Percentiles rank a stretch among this genome's conserved stretches.
phyloP scores from a whole-genome alignment of 495 filamentous ascomycete species.

The Cercophora samala region DNA sequence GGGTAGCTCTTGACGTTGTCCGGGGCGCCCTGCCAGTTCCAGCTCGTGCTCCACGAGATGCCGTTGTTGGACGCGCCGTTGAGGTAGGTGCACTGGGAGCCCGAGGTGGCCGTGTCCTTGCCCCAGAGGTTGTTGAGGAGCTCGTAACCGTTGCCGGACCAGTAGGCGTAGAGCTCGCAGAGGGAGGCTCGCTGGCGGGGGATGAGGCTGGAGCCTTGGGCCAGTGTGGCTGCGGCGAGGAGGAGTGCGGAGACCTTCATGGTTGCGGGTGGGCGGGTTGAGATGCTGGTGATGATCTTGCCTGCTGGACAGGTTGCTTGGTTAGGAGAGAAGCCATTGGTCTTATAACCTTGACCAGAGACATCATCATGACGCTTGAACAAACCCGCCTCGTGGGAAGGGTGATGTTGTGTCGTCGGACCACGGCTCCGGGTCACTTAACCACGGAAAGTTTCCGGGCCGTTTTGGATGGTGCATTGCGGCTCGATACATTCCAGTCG shows the following conservation, averaged over 20 bases:
- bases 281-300: background rate
- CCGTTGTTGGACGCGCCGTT: conserved; percentile 32
- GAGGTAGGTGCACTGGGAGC: conserved; percentile 44
- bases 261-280: background rate
- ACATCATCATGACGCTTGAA: background rate
- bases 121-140: conserved; percentile 51
- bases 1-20: conserved; percentile 48
- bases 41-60: conserved; percentile 40
- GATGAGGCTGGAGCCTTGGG: background rate
- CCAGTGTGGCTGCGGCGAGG: background rate
- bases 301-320: background rate
- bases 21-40: conserved; percentile 43
- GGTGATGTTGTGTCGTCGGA: background rate
- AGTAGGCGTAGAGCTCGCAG: conserved; percentile 41
- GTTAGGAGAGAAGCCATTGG: background rate
- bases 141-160: conserved; percentile 36
- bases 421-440: background rate
- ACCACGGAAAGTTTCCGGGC: background rate
- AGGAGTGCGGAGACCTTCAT: conserved; percentile 16
- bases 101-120: conserved; percentile 32
- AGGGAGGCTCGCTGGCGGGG: conserved; percentile 27
- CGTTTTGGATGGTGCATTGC: background rate
- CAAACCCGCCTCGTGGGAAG: background rate
- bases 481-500: background rate
- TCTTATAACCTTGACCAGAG: background rate